These are phyloP conservation scores for Aspergillus bridgeri DNA, from an alignment of 495 filamentous ascomycete genomes.

Conservation along the genomic window DNA sequence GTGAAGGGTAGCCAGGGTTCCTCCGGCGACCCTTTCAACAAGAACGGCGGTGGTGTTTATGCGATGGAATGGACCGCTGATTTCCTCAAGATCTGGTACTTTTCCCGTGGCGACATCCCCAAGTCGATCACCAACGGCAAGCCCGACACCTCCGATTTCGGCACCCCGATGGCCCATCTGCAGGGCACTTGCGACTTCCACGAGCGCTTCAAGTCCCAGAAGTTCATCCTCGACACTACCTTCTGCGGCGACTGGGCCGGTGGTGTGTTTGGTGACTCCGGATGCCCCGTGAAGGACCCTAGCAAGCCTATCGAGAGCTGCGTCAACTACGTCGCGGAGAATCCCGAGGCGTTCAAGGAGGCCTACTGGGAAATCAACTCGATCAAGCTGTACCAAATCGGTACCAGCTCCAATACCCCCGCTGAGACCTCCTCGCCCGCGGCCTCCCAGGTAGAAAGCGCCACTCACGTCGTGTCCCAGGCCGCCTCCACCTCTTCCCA, in stretches of 20 bases:
- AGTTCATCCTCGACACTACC: constrained; percentile 75
- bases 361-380: constrained; percentile 73
- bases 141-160: constrained; percentile 64
- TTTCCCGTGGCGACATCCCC: constrained; percentile 60
- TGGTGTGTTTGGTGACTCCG: constrained; percentile 42
- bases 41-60: constrained; percentile 69
- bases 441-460: neutral
- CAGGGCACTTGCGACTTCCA: constrained; percentile 63
- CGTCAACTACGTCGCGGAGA: constrained; percentile 59
- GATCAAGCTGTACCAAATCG: constrained; percentile 57
- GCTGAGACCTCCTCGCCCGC: constrained; percentile 11
- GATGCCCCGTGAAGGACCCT: constrained; percentile 35
- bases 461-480: neutral
- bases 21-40: constrained; percentile 73
- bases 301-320: constrained; percentile 49
- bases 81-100: constrained; percentile 75
- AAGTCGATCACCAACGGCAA: constrained; percentile 50
- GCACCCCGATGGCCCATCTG: constrained; percentile 61
- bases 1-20: constrained; percentile 49
- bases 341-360: constrained; percentile 57
- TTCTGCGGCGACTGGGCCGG: constrained; percentile 94
- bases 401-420: constrained; percentile 6
- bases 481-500: neutral
- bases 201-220: constrained; percentile 63
- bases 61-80: constrained; percentile 69